A percentile compares a stretch with the other conserved stretches of the same genome.
phyloP scores from a whole-genome alignment of 805 yeast genomes.

The Tetrapisispora nanseiensis region DNA sequence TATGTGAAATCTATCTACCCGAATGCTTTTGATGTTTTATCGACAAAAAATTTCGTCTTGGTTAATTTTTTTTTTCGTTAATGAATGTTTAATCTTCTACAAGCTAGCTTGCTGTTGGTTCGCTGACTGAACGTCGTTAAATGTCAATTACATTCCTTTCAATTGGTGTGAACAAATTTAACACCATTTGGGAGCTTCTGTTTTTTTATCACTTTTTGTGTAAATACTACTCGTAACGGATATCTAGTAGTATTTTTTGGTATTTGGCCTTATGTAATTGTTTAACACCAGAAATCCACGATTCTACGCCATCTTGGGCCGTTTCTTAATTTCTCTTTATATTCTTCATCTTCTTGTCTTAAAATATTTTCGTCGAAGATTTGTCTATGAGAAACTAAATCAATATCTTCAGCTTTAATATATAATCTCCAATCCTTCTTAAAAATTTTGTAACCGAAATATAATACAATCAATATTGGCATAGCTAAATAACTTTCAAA shows the following conservation, averaged over 20 bases:
- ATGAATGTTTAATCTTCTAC: too few relatives aligned
- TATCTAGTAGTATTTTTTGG: neutral
- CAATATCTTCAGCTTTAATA: conserved; percentile 25
- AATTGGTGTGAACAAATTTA: too few relatives aligned
- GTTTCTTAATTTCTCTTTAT: conserved; percentile 18
- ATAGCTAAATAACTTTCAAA: conserved; percentile 40
- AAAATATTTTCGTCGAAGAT: conserved; percentile 28
- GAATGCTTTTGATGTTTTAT: too few relatives aligned
- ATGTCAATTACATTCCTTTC: too few relatives aligned
- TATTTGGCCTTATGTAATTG: neutral
- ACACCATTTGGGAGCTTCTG: too few relatives aligned
- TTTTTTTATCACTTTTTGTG: too few relatives aligned
- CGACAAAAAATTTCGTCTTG: too few relatives aligned
- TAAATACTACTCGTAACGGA: neutral
- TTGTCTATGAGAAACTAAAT: conserved; percentile 23
- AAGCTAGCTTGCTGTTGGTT: too few relatives aligned
- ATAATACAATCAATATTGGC: conserved; percentile 37
- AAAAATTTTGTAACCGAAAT: conserved; percentile 38
- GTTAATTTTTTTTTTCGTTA: too few relatives aligned
- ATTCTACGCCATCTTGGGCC: conserved; percentile 21
- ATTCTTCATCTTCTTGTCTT: conserved; percentile 29
- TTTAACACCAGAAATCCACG: conserved; percentile 25
- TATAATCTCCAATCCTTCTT: conserved; percentile 34
- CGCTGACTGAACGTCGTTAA: too few relatives aligned
- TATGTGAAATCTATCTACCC: too few relatives aligned